Conservation (phyloP, 2,329 filamentous ascomycete genomes). For the Thielaviopsis euricoi region DNA sequence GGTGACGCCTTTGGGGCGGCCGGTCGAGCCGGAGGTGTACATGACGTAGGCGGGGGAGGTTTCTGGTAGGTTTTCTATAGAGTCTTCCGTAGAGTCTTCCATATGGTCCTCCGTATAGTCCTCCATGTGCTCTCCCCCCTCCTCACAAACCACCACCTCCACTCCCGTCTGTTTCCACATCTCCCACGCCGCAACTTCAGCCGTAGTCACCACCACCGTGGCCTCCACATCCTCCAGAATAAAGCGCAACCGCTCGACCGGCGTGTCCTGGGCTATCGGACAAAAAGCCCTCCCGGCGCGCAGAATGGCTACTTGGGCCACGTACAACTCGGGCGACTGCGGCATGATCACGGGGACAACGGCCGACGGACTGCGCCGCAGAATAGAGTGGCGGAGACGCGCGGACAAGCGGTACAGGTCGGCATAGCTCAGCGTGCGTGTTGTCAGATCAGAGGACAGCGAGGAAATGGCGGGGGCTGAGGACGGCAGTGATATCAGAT, state of each 20-base stretch:
- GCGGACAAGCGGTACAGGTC: neutral
- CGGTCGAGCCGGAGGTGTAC: constrained; percentile 86
- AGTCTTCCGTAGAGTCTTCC: neutral
- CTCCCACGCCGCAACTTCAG: constrained; percentile 24
- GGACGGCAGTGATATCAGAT: constrained; percentile 37
- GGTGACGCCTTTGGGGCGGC: constrained; percentile 72
- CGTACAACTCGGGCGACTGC: constrained; percentile 63
- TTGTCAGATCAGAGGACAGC: neutral
- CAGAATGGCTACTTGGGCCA: constrained; percentile 59
- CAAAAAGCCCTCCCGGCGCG: constrained; percentile 77
- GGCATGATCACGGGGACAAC: constrained; percentile 63
- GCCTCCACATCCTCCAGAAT: constrained; percentile 66
- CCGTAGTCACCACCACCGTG: constrained; percentile 47
- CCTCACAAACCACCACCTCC: neutral
- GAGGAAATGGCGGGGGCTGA: neutral
- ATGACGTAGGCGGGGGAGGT: constrained; percentile 64
- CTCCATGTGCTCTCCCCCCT: too few relatives aligned
- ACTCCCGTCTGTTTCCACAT: constrained; percentile 19
- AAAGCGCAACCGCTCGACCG: constrained; percentile 60
- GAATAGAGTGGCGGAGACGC: neutral
- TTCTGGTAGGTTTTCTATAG: neutral
- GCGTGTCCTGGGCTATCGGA: constrained; percentile 63
- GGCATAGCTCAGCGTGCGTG: neutral
- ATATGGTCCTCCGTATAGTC: neutral
- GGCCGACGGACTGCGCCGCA: neutral